Percentiles rank a stretch among this genome's conserved stretches.
Evolutionary conservation across 176 grass and related monocot species (phyloP).

Genomic region (Carex pumila): DNA sequence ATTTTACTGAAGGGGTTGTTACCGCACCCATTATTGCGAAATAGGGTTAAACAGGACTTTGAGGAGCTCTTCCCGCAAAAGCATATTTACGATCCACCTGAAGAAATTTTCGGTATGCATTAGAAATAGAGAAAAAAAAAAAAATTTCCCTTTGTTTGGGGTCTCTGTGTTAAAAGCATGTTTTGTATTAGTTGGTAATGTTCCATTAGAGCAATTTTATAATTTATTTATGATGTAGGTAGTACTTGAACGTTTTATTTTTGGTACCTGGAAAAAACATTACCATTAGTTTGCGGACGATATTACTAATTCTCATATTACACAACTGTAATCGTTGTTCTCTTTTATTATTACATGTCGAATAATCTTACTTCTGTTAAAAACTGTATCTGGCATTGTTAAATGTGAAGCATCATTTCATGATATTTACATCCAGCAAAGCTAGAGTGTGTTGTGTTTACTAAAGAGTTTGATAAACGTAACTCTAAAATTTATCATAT

Average conservation of each 20-base stretch:
- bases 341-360: neutral
- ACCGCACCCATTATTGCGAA: slow-evolving; percentile 71
- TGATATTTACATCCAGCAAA: neutral
- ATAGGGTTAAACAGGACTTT: slow-evolving; percentile 95
- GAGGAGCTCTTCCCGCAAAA: slow-evolving; percentile 84
- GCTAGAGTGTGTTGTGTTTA: no score
- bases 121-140: slow-evolving; percentile 15
- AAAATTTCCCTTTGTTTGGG: neutral
- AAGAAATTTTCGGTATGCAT: slow-evolving; percentile 84
- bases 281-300: neutral
- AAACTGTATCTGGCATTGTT: neutral
- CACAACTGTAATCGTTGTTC: neutral
- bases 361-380: neutral
- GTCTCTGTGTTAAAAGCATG: neutral
- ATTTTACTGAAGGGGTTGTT: slow-evolving; percentile 88
- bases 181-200: neutral
- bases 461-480: no score
- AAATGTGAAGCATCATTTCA: neutral
- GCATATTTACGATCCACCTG: slow-evolving; percentile 95
- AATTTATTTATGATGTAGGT: neutral
- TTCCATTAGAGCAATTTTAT: neutral
- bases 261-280: neutral
- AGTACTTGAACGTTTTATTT: neutral
- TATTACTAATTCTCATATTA: neutral
- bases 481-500: no score